Evolutionary conservation across 768 basidiomycete genomes (phyloP).

Genomic region (Cystobasidium ongulense): DNA sequence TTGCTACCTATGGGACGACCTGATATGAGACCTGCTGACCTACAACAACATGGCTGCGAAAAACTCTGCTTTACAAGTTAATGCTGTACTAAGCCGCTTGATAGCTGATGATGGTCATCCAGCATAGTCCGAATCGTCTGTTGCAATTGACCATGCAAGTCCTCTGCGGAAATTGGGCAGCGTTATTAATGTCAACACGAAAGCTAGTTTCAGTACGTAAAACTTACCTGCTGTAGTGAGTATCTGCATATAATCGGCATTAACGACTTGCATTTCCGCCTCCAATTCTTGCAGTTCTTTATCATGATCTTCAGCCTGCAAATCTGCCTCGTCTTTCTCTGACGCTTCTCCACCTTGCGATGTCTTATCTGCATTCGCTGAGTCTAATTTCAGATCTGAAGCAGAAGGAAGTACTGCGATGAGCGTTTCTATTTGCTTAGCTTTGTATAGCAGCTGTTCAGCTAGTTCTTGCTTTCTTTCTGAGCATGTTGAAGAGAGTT

Average conservation of each 20-base stretch:
- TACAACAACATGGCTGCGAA: not conserved
- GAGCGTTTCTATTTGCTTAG: constrained; percentile 78
- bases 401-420: constrained; percentile 56
- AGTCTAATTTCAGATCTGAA: not conserved
- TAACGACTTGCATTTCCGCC: constrained; percentile 61
- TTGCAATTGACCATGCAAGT: not conserved
- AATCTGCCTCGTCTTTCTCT: not conserved
- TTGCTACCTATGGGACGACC: no score
- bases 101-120: constrained; percentile 22
- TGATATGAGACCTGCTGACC: no score
- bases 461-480: constrained; percentile 80
- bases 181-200: not conserved
- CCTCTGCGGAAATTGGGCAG: not conserved
- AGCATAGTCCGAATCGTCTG: constrained; percentile 18
- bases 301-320: constrained; percentile 50
- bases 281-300: constrained; percentile 61
- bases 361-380: not conserved
- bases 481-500: no score
- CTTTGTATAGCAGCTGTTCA: constrained; percentile 69
- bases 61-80: not conserved
- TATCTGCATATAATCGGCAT: constrained; percentile 65
- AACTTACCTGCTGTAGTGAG: constrained; percentile 68
- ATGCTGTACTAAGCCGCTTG: not conserved
- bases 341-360: not conserved
- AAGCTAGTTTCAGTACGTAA: not conserved